A percentile compares a stretch with the other conserved stretches of the same genome.
Evolutionary conservation across 2,329 filamentous ascomycete species (phyloP).

Genomic region (Penicillium decumbens): DNA sequence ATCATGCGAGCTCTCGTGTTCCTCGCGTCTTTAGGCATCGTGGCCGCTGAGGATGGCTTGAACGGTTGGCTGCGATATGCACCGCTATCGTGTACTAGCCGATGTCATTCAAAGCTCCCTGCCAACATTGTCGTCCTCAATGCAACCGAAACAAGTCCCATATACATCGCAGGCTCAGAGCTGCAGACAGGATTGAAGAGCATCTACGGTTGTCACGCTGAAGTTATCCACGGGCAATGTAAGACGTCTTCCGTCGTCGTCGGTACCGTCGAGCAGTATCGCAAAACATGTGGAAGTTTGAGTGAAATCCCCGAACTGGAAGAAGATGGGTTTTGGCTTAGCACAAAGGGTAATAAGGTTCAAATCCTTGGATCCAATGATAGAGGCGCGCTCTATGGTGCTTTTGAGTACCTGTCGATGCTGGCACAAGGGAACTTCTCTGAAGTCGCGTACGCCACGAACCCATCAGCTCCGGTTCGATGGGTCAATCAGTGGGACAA

Average conservation of each 20-base stretch:
- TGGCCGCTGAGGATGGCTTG: conserved; percentile 56
- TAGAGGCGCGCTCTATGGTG: conserved; percentile 63
- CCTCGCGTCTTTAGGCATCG: conserved; percentile 6
- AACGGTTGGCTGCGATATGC: conserved; percentile 64
- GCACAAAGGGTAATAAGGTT: conserved; percentile 45
- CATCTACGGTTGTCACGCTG: conserved; percentile 52
- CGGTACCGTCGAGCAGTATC: conserved; percentile 32
- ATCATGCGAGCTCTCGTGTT: conserved; percentile 11
- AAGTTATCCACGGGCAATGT: conserved; percentile 27
- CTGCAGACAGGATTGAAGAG: conserved; percentile 54
- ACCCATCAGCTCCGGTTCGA: conserved; percentile 58
- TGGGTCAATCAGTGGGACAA: conserved; percentile 75
- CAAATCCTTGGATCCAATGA: conserved; percentile 57
- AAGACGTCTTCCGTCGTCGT: conserved; percentile 24
- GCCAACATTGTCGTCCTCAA: conserved; percentile 53
- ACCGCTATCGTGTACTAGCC: conserved; percentile 42
- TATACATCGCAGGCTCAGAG: conserved; percentile 57
- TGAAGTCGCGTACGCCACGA: conserved; percentile 47
- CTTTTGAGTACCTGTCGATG: conserved; percentile 63
- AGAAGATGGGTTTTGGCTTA: conserved; percentile 57
- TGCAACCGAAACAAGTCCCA: conserved; percentile 50
- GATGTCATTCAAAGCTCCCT: conserved; percentile 43
- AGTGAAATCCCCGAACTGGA: conserved; percentile 26
- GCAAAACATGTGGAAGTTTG: conserved; percentile 18
- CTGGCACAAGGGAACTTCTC: conserved; percentile 58